Base-by-base conservation (phyloP, 768 basidiomycete species). In the Tricholoma furcatifolium region DNA sequence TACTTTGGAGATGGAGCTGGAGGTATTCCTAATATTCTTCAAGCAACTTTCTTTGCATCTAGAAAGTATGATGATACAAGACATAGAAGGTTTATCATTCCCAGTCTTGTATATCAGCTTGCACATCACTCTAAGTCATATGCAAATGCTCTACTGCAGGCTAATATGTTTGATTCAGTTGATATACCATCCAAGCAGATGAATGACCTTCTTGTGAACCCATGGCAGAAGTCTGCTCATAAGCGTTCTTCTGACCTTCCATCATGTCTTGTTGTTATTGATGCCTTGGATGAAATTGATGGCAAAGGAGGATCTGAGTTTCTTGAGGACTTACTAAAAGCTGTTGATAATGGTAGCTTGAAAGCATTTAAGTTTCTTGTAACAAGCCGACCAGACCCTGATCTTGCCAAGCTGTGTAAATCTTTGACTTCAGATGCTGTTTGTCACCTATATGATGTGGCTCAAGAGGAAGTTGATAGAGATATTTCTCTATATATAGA, bases 11-110 rank as follows among this genome's bases (percentile, higher is more conserved):
- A 39, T 3, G 34, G 17, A 21, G 7, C 4, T 27, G 43, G 38
- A n/a, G 23, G 42, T 7, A 23, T 46, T 47, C 40, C 51, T 21
- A 46, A 50, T 14, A 51, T 54, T 44, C 44, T 62, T n/a, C 42
- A 66, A 36, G 63, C 23, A 65, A 60, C 52, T 68, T 68, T 54
- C 59, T 67, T 35, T 65, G 62, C 27, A 42, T 68, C 67, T 6
- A 58, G 64, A 18, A 60, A 59, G 52, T 66, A 64, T 27, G 42
- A 47, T 11, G 59, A 68, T n/a, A 64, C 64, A 12, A 20, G 54
- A 42, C 20, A 20, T 4, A 34, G 46, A 7, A 58, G 17, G 6
- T 30, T 30, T 14, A 64, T 67, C 43, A 47, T 67, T 49, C 64
- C 51, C 31, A 67, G 62, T 20, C 43, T 52, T 17, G 43, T 45